Conservation (phyloP, 225 moss, liverwort and hornwort species). For the Anthoceros angustus region DNA sequence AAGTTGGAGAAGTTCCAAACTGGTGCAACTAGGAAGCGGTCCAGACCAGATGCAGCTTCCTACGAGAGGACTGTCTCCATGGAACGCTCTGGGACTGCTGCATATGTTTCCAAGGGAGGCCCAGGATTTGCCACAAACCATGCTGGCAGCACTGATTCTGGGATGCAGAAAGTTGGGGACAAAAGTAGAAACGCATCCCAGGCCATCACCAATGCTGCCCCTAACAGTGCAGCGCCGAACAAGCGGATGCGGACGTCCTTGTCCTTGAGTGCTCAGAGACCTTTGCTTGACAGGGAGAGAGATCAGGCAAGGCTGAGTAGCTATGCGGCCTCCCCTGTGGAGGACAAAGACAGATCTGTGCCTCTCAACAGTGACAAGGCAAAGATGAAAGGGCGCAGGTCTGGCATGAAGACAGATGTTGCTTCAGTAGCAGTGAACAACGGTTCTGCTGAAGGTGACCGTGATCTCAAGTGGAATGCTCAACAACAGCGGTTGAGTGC, state of each 20-base stretch:
- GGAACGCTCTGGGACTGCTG: slow-evolving; percentile 47
- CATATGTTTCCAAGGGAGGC: slow-evolving; percentile 46
- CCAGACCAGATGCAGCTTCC: slow-evolving; percentile 42
- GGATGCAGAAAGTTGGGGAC: slow-evolving; percentile 46
- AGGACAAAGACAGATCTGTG: slow-evolving; percentile 61
- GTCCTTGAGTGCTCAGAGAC: slow-evolving; percentile 71
- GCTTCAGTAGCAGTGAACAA: slow-evolving; percentile 37
- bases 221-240: slow-evolving; percentile 23
- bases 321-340: slow-evolving; percentile 46
- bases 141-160: slow-evolving; percentile 35
- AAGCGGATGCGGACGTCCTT: slow-evolving; percentile 92
- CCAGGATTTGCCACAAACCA: slow-evolving; percentile 36
- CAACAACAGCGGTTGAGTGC: slow-evolving; percentile 54
- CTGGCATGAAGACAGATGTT: slow-evolving; percentile 56
- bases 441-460: slow-evolving; percentile 51
- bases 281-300: slow-evolving; percentile 72
- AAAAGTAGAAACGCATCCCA: slow-evolving; percentile 38
- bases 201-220: not conserved
- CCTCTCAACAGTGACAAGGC: slow-evolving; percentile 44
- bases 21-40: slow-evolving; percentile 45
- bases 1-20: slow-evolving; percentile 49
- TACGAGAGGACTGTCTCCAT: slow-evolving; percentile 48
- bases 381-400: slow-evolving; percentile 82
- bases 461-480: slow-evolving; percentile 74
- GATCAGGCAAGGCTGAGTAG: slow-evolving; percentile 70